Evolutionary conservation across 2,329 filamentous ascomycete species (phyloP).

Genomic region (Calonectria crousiana): DNA sequence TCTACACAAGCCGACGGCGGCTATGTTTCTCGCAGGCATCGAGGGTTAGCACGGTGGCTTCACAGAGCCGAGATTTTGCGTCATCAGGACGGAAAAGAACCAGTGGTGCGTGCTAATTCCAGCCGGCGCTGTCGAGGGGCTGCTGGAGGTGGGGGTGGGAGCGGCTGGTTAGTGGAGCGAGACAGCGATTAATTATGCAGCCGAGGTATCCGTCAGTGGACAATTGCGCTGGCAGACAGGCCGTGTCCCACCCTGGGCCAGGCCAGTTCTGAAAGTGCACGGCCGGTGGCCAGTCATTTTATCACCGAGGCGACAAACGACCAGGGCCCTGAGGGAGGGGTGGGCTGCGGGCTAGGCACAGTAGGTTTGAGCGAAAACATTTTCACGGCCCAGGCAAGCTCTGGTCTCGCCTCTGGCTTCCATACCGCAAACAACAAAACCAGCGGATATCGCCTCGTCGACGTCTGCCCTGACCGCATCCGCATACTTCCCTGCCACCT

Average conservation of each 20-base stretch:
- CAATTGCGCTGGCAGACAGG: slow-evolving; percentile 9
- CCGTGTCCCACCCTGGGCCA: slow-evolving; percentile 32
- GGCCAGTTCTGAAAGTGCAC: slow-evolving; percentile 29
- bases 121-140: not conserved
- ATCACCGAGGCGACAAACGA: slow-evolving; percentile 42
- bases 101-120: slow-evolving; percentile 6
- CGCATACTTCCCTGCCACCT: slow-evolving; percentile 2
- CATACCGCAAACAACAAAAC: not conserved
- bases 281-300: slow-evolving; percentile 43
- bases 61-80: not conserved
- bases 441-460: not conserved
- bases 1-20: not conserved
- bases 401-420: not conserved
- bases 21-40: not conserved
- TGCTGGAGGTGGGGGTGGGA: not conserved
- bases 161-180: not conserved
- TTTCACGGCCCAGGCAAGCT: slow-evolving; percentile 27
- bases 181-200: slow-evolving; percentile 9
- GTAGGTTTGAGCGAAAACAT: slow-evolving; percentile 27
- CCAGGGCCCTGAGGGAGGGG: slow-evolving; percentile 18
- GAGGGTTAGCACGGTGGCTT: not conserved
- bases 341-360: slow-evolving; percentile 13
- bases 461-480: slow-evolving; percentile 22
- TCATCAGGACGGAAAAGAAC: not conserved
- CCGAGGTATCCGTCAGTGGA: slow-evolving; percentile 5